These are phyloP conservation scores for Aegle marmelos DNA, from an alignment of 345 rosid species.

Conservation along the genomic window DNA sequence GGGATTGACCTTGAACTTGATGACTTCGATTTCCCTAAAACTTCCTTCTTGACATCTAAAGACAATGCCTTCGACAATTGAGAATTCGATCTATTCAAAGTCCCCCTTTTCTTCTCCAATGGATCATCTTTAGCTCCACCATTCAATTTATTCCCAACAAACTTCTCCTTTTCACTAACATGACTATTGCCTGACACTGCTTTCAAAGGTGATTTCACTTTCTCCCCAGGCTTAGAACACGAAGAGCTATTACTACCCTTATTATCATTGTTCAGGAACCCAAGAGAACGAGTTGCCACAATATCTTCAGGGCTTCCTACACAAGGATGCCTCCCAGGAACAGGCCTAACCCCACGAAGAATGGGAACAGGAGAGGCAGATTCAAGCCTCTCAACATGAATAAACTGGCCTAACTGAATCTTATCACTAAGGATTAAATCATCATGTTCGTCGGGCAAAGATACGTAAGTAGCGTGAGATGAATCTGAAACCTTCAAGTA, in stretches of 20 bases:
- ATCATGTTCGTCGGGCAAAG: conserved; percentile 92
- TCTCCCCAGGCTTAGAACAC: conserved; percentile 45
- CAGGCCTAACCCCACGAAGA: conserved; percentile 86
- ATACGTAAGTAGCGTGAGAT: conserved; percentile 92
- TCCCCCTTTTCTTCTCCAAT: conserved; percentile 31
- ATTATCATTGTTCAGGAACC: conserved; percentile 52
- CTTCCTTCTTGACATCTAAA: conserved; percentile 63
- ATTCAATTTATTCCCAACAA: conserved; percentile 39
- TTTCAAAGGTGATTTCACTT: conserved; percentile 40
- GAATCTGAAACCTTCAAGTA: conserved; percentile 98
- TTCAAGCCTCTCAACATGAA: conserved; percentile 90
- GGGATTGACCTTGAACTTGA: conserved; percentile 74
- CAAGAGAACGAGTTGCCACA: conserved; percentile 73
- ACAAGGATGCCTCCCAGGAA: conserved; percentile 95
- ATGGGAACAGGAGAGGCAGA: conserved; percentile 93
- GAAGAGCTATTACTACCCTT: conserved; percentile 28
- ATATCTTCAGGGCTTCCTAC: conserved; percentile 96
- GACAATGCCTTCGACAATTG: conserved; percentile 41
- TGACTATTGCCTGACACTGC: conserved; percentile 21
- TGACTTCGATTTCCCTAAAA: conserved; percentile 49
- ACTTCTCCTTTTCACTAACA: conserved; percentile 50
- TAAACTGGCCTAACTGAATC: conserved; percentile 93
- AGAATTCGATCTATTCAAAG: conserved; percentile 53
- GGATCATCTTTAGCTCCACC: conserved; percentile 51
- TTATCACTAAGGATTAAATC: conserved; percentile 93